Conservation (phyloP, 495 filamentous ascomycete genomes). For the Penicillium subrubescens region DNA sequence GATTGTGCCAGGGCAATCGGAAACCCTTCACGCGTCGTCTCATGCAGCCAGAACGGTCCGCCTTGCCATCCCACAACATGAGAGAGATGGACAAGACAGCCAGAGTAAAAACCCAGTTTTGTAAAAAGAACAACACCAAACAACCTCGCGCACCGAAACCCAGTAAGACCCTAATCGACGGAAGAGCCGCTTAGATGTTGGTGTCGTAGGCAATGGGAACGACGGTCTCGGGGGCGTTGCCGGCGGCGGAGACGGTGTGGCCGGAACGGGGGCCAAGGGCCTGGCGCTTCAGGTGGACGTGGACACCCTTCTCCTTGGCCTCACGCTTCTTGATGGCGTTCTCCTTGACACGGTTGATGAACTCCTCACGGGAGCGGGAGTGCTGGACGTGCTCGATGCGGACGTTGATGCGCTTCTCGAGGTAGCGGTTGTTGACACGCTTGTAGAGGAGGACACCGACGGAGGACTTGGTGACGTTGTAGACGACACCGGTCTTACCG, state of each 20-base stretch:
- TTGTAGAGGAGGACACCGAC: constrained; percentile 99
- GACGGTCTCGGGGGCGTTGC: constrained; percentile 86
- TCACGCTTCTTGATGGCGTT: constrained; percentile 89
- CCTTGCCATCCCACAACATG: neutral
- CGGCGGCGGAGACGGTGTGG: constrained; percentile 72
- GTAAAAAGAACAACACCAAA: constrained; percentile 43
- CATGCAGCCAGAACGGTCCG: constrained; percentile 37
- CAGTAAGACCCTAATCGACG: constrained; percentile 24
- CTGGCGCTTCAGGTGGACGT: constrained; percentile 90
- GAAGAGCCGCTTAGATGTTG: constrained; percentile 74
- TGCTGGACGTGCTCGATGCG: constrained; percentile 95
- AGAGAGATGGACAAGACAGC: neutral
- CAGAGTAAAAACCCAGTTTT: constrained; percentile 34
- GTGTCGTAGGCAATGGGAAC: constrained; percentile 95
- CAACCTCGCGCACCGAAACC: constrained; percentile 45
- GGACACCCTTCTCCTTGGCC: constrained; percentile 85
- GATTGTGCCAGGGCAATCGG: constrained; percentile 43
- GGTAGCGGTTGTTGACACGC: constrained; percentile 94
- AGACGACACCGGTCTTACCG: constrained; percentile 96
- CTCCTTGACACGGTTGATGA: constrained; percentile 92
- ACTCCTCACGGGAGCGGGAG: constrained; percentile 92
- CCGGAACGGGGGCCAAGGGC: constrained; percentile 77
- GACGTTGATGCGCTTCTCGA: constrained; percentile 99
- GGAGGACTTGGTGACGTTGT: constrained; percentile 94
- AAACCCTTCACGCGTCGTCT: constrained; percentile 48